Percentiles rank a stretch among this genome's conserved stretches.
These are phyloP conservation scores for Mycena olivaceomarginata DNA, from an alignment of 768 basidiomycete species.

Conservation along the genomic window DNA sequence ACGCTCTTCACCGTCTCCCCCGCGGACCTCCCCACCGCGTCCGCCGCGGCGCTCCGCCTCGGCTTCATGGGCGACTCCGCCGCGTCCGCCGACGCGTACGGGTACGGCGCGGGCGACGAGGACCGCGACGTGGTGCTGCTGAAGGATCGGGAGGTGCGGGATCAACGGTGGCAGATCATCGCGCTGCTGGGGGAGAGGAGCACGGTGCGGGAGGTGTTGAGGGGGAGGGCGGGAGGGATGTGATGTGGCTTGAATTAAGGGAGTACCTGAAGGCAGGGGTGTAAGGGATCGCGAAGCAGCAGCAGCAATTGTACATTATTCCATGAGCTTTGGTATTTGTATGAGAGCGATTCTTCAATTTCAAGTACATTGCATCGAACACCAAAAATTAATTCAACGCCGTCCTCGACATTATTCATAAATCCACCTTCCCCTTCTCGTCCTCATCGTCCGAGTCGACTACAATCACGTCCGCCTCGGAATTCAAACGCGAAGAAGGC, in stretches of 20 bases:
- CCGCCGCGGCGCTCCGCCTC: constrained; percentile 85
- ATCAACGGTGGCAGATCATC: constrained; percentile 87
- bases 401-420: neutral
- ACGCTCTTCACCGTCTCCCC: constrained; percentile 87
- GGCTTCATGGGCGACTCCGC: constrained; percentile 63
- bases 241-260: constrained; percentile 45
- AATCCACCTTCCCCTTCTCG: neutral
- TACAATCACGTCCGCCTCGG: constrained; percentile 53
- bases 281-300: neutral
- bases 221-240: constrained; percentile 44
- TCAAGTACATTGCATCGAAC: no score
- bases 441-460: constrained; percentile 60
- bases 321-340: neutral
- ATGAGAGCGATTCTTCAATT: neutral
- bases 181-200: constrained; percentile 85
- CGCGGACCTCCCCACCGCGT: constrained; percentile 85
- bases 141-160: constrained; percentile 79
- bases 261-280: constrained; percentile 15
- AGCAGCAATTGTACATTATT: constrained; percentile 37
- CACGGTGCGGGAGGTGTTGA: constrained; percentile 77
- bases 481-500: neutral
- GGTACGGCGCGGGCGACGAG: constrained; percentile 59
- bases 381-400: no score
- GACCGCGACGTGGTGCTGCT: constrained; percentile 71
- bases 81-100: no score